Base-by-base conservation (phyloP, 2,329 filamentous ascomycete genomes). In the Aureobasidium vineae region DNA sequence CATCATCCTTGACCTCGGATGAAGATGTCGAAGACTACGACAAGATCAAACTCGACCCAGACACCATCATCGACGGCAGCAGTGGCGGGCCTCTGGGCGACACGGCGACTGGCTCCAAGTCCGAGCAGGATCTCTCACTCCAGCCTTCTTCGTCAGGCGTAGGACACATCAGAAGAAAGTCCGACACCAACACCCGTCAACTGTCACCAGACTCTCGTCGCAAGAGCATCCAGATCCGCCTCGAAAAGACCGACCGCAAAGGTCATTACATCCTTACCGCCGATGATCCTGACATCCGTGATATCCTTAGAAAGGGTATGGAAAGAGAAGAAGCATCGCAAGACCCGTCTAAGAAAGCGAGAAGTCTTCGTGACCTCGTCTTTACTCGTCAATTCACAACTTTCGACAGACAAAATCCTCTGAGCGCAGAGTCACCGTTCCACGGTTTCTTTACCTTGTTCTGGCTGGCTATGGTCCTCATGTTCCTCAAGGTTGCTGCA, bases 401-500 rank as follows among this genome's bases (percentile, higher is more conserved):
- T 0, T 92, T 93, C 74, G 90, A 93, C 75, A 83, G 88, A 13
- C 86, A 90, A 70, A 92, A 92, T 72, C 81, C 83, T 5, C 79
- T 79, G 1, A 84, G 85, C 1, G 83, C 84, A 3, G 86, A 88
- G 56, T 91, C 87, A 49, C 87, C 88, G 0, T 93, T 92, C 71
- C 86, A 90, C 73, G 90, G 90, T 36, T 93, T 93, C 78, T 92
- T 90, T 72, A 90, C 88, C 0, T 79, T 94, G 0, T 92, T 92
- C 75, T 93, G 90, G 90, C 83, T 92, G 54, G 83, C 83, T 10
- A 86, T 91, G 69, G 83, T 84, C 7, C 75, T 92, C 50, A 83
- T 89, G 70, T 84, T 92, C 67, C 72, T 89, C 40, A 87, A 87
- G 73, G 86, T 90, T 56, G 88, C 84, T 0, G 85, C 85, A 38